Evolutionary conservation across 202 grass and related monocot genomes (phyloP).

Genomic region (Zoysia matrella): DNA sequence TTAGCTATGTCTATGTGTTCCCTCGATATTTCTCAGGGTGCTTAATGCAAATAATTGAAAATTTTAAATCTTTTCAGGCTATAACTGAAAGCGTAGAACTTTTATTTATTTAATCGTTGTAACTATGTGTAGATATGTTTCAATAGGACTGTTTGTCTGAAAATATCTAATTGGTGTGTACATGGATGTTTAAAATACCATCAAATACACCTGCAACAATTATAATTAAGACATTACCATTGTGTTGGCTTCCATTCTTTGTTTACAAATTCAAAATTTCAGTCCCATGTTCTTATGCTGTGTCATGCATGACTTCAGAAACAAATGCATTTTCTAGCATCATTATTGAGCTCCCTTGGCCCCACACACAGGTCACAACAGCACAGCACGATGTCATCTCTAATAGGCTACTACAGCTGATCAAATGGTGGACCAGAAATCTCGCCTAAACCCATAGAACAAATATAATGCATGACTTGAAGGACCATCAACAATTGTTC

Average conservation of each 20-base stretch:
- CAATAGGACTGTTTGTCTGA: neutral
- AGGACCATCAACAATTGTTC: conserved; percentile 15
- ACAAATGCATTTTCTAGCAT: conserved; percentile 15
- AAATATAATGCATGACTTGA: conserved; percentile 1
- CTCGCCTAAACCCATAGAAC: conserved; percentile 33
- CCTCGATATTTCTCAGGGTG: too few relatives aligned
- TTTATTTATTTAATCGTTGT: neutral
- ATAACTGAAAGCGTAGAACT: too few relatives aligned
- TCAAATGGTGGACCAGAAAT: conserved; percentile 33
- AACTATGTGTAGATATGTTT: neutral
- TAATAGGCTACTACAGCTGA: conserved; percentile 31
- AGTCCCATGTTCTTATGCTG: neutral
- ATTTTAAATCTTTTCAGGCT: too few relatives aligned
- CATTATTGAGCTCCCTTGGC: conserved; percentile 36
- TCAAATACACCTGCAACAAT: neutral
- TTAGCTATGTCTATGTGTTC: too few relatives aligned
- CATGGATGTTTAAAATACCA: neutral
- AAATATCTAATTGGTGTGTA: neutral
- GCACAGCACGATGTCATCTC: conserved; percentile 13
- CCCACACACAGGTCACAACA: neutral
- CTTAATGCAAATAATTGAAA: too few relatives aligned
- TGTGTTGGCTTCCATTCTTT: neutral
- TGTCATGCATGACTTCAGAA: conserved; percentile 23
- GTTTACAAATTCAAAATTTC: neutral
- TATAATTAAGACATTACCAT: neutral